phyloP scores from a whole-genome alignment of 768 basidiomycete genomes.

The Candolleomyces eurysporus region DNA sequence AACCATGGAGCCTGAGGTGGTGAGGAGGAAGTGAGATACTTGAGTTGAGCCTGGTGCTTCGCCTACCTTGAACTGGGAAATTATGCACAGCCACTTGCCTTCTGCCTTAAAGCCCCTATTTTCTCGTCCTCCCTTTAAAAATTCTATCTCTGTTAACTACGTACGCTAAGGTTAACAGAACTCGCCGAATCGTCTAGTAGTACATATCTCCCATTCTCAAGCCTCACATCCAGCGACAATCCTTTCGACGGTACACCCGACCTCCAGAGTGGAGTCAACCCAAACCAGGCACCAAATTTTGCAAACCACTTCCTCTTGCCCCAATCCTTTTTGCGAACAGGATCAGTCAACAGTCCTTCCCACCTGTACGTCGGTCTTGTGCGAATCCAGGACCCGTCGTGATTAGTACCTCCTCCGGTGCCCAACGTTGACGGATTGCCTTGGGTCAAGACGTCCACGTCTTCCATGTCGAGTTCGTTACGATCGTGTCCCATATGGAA shows the following conservation, averaged over 20 bases:
- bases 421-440: constrained; percentile 54
- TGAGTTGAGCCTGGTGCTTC: no score
- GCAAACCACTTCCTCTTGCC: constrained; percentile 40
- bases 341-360: constrained; percentile 66
- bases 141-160: neutral
- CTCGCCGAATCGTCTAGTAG: constrained; percentile 28
- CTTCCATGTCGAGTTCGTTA: constrained; percentile 60
- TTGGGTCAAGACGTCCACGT: constrained; percentile 54
- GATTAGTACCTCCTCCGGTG: constrained; percentile 70
- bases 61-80: no score
- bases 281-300: constrained; percentile 68
- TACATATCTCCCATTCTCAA: constrained; percentile 60
- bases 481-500: constrained; percentile 58
- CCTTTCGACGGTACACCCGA: constrained; percentile 49
- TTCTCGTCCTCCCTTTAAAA: neutral
- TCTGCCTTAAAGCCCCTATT: no score
- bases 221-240: constrained; percentile 55
- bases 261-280: constrained; percentile 63
- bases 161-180: neutral
- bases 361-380: constrained; percentile 64
- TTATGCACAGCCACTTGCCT: no score
- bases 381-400: constrained; percentile 60
- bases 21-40: no score
- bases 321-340: constrained; percentile 34
- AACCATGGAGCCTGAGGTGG: no score